Conservation (phyloP, 2,329 filamentous ascomycete species). For the Diplodia sapinea region DNA sequence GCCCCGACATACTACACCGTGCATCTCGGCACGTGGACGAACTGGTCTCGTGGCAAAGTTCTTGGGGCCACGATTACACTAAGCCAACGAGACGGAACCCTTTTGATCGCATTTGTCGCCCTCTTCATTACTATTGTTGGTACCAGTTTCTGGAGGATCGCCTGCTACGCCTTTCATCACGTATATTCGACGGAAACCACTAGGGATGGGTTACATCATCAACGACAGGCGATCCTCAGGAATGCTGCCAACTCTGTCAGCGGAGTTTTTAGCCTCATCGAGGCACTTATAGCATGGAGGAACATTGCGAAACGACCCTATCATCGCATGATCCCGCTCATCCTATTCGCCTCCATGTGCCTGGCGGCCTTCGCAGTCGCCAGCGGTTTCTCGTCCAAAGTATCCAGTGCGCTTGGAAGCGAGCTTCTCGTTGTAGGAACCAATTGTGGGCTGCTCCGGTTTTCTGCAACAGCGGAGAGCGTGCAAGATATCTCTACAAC, state of each 20-base stretch:
- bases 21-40: conserved; percentile 42
- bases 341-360: not conserved
- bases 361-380: conserved; percentile 22
- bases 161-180: conserved; percentile 36
- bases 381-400: conserved; percentile 31
- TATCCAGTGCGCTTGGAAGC: conserved; percentile 12
- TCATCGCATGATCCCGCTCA: conserved; percentile 3
- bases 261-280: not conserved
- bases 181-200: conserved; percentile 32
- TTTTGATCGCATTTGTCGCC: conserved; percentile 46
- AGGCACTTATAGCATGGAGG: conserved; percentile 1
- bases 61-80: conserved; percentile 45
- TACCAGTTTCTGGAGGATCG: conserved; percentile 35
- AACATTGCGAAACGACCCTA: not conserved
- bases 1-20: conserved; percentile 24
- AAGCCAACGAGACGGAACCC: conserved; percentile 37
- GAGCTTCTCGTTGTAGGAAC: conserved; percentile 26
- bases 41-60: conserved; percentile 43
- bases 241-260: conserved; percentile 28
- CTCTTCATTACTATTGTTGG: conserved; percentile 41
- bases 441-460: conserved; percentile 5
- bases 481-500: no score
- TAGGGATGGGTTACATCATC: conserved; percentile 39
- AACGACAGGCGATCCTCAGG: conserved; percentile 29
- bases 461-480: not conserved